Evolutionary conservation across 805 yeast genomes (phyloP).

Genomic region (Lachancea waltii): DNA sequence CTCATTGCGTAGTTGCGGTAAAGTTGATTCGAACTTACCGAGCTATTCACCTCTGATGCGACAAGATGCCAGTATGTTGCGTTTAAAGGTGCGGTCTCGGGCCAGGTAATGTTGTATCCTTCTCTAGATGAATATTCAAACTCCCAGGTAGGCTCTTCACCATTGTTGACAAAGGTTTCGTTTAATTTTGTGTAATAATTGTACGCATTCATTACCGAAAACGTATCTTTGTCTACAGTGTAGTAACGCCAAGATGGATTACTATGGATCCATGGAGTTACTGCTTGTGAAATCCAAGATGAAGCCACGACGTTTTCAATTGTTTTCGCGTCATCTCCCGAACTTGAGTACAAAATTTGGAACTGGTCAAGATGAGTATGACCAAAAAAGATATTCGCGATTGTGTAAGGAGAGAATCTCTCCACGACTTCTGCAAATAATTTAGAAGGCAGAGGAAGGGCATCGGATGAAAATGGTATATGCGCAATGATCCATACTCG

Average conservation of each 20-base stretch:
- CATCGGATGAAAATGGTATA: slow-evolving; percentile 55
- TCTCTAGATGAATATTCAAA: slow-evolving; percentile 61
- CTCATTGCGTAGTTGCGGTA: slow-evolving; percentile 48
- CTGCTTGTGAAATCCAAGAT: slow-evolving; percentile 62
- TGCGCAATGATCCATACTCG: slow-evolving; percentile 73
- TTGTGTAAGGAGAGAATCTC: slow-evolving; percentile 61
- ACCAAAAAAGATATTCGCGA: slow-evolving; percentile 65
- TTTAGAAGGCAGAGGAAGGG: slow-evolving; percentile 55
- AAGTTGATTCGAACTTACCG: slow-evolving; percentile 41
- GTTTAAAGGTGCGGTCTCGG: slow-evolving; percentile 50
- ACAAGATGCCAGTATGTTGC: slow-evolving; percentile 64
- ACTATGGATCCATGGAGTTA: slow-evolving; percentile 52
- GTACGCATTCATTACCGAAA: slow-evolving; percentile 52
- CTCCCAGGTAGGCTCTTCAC: slow-evolving; percentile 55
- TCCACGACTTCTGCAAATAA: slow-evolving; percentile 51
- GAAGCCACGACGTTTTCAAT: slow-evolving; percentile 44
- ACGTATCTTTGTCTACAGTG: slow-evolving; percentile 54
- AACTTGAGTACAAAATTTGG: slow-evolving; percentile 47
- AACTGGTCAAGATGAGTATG: slow-evolving; percentile 69
- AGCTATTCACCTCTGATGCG: slow-evolving; percentile 38
- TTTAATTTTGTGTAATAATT: slow-evolving; percentile 57
- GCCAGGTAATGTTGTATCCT: slow-evolving; percentile 50
- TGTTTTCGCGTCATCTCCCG: slow-evolving; percentile 37
- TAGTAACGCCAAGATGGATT: slow-evolving; percentile 74
- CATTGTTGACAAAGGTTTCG: slow-evolving; percentile 46